Percentiles rank a stretch among this genome's conserved stretches.
Conservation (phyloP, 192 early-diverging fungal genomes). For the Coemansia sp. region DNA sequence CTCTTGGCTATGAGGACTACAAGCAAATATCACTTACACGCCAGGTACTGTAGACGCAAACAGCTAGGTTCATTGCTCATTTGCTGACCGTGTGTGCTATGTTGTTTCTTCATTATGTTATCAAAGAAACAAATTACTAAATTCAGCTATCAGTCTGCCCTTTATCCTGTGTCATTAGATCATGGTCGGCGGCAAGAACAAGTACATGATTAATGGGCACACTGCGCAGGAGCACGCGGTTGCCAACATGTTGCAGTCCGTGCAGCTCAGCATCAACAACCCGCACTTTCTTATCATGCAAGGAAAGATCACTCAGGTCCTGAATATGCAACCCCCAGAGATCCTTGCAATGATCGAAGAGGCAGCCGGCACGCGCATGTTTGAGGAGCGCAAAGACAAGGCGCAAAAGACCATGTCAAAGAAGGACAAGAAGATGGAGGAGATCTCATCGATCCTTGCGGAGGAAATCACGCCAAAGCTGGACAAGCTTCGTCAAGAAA, state of each 20-base stretch:
- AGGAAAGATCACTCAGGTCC: conserved; percentile 96
- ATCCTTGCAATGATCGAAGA: conserved; percentile 99
- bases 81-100: too few relatives aligned
- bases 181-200: conserved; percentile 89
- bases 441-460: conserved; percentile 77
- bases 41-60: conserved; percentile 63
- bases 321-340: conserved; percentile 99
- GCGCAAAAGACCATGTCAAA: conserved; percentile 91
- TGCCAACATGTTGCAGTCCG: conserved; percentile 91
- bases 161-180: conserved; percentile 20
- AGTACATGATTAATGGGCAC: conserved; percentile 96
- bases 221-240: conserved; percentile 87
- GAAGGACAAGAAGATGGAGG: conserved; percentile 93
- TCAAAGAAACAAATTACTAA: background rate
- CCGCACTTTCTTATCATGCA: conserved; percentile 99
- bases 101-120: conserved; percentile 3
- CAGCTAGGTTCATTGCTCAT: background rate
- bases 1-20: conserved; percentile 82
- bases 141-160: background rate
- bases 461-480: conserved; percentile 94
- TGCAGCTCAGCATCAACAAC: conserved; percentile 98
- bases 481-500: conserved; percentile 83
- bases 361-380: conserved; percentile 98
- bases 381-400: conserved; percentile 96
- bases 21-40: conserved; percentile 91